A percentile compares a stretch with the other conserved stretches of the same genome.
Evolutionary conservation across 2,329 filamentous ascomycete genomes (phyloP).

Genomic region (Raffaelea arxii): DNA sequence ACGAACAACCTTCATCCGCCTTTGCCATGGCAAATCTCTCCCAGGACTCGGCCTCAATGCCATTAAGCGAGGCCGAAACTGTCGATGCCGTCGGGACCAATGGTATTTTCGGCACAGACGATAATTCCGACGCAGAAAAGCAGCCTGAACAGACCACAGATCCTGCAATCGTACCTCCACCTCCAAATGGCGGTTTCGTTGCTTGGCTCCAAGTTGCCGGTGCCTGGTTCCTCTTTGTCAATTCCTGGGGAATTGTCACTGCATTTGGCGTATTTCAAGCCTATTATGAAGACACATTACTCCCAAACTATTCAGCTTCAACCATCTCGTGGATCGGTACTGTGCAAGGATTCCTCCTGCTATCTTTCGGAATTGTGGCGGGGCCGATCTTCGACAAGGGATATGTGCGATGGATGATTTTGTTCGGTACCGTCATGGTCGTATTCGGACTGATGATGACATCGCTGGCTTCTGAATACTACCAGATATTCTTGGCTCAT

Average conservation of each 20-base stretch:
- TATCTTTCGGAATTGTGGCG: neutral
- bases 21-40: too few species aligned
- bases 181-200: neutral
- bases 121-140: too few species aligned
- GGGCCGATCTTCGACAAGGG: neutral
- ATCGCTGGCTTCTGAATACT: neutral
- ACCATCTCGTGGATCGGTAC: neutral
- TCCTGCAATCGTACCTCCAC: too few species aligned
- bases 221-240: neutral
- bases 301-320: neutral
- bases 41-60: too few species aligned
- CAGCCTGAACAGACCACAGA: too few species aligned
- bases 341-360: neutral
- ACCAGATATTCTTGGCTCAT: neutral
- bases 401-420: neutral
- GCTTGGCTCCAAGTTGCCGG: neutral
- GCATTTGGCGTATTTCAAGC: neutral
- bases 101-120: too few species aligned
- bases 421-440: neutral
- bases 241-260: neutral
- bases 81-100: too few species aligned
- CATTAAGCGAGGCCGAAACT: too few species aligned
- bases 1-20: too few species aligned
- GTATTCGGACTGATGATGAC: conserved; percentile 1
- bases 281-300: neutral